Evolutionary conservation across 306 rosid genomes (phyloP), one percentile per base, ranked within the genome.

Genomic region (Citrullus mucosospermus): DNA sequence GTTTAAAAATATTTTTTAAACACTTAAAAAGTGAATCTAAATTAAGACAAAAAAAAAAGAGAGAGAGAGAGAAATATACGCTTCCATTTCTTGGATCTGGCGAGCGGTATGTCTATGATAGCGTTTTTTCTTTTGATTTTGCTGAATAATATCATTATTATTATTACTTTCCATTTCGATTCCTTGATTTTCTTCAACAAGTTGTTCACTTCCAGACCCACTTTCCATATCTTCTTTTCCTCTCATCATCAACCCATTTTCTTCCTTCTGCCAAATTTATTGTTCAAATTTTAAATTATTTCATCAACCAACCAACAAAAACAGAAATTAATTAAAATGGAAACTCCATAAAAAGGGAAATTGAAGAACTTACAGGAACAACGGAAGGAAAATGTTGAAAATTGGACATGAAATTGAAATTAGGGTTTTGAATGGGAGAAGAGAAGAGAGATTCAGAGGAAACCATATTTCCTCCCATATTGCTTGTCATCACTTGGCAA

Each of bases 71-170:
- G 2, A 53, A 4, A 74, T n/a, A 4, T 78, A 94, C 98, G 91
- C 80, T 80, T 95, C 98, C 98, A 95, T 95, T 82, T 95, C 93
- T 87, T 95, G 97, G 97, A 95, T 95, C 98, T 92, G 98, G 51
- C 93, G 97, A 69, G 92, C 86, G 16, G 98, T 95, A 85, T 95
- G 98, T 68, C 98, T 83, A 82, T 95, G 98, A 63, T 95, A 95
- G 48, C 96, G 96, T 80, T 92, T 95, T 76, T 92, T 95, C 90
- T 95, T 94, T 6, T 84, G 22, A 30, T 58, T 82, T 4, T 43
- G 86, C 16, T 72, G 82, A 43, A 6, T 12, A 67, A 70, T 46
- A 70, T 71, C 84, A 79, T 30, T 53, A 53, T 53, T 53, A 6
- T 4, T 53, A 53, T 53, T 83, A 51, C 74, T 80, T 12, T 90